Conservation (phyloP, 768 basidiomycete species). For the Coprinopsis sp. region DNA sequence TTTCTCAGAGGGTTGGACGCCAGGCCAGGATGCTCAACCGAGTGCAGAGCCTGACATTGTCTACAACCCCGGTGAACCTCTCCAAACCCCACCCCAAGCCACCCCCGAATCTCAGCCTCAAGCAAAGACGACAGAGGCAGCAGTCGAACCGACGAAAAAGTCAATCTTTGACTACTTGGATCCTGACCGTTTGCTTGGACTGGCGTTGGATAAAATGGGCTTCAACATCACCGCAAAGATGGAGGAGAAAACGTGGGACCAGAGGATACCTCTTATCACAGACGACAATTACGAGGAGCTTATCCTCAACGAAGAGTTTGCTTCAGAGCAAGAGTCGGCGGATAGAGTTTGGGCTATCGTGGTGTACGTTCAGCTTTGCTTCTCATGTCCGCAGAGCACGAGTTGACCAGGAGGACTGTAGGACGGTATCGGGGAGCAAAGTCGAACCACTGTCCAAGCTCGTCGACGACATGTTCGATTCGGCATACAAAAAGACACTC, state of each 20-base stretch:
- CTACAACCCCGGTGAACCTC: constrained; percentile 13
- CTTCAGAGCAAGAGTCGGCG: constrained; percentile 52
- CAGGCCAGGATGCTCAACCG: constrained; percentile 50
- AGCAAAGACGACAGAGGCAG: background rate
- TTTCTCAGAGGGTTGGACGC: constrained; percentile 78
- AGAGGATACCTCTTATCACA: constrained; percentile 71
- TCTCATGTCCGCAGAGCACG: too few species aligned
- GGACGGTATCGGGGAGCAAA: constrained; percentile 53
- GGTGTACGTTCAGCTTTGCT: too few species aligned
- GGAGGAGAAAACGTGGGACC: constrained; percentile 53
- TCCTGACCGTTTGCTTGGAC: constrained; percentile 41
- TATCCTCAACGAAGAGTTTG: constrained; percentile 65
- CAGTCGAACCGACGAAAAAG: background rate
- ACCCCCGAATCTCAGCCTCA: background rate
- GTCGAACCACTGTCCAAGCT: constrained; percentile 64
- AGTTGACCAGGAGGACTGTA: constrained; percentile 20
- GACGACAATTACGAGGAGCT: constrained; percentile 75
- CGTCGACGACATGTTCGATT: constrained; percentile 71
- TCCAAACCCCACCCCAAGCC: constrained; percentile 16
- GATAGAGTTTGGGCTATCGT: constrained; percentile 74
- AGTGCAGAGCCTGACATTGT: constrained; percentile 19
- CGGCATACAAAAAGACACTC: constrained; percentile 61
- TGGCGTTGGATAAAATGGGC: constrained; percentile 54
- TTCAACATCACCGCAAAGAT: constrained; percentile 58
- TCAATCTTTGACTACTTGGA: constrained; percentile 29